Conservation (phyloP, 148 eudicot species). For the Diospyros lotus region DNA sequence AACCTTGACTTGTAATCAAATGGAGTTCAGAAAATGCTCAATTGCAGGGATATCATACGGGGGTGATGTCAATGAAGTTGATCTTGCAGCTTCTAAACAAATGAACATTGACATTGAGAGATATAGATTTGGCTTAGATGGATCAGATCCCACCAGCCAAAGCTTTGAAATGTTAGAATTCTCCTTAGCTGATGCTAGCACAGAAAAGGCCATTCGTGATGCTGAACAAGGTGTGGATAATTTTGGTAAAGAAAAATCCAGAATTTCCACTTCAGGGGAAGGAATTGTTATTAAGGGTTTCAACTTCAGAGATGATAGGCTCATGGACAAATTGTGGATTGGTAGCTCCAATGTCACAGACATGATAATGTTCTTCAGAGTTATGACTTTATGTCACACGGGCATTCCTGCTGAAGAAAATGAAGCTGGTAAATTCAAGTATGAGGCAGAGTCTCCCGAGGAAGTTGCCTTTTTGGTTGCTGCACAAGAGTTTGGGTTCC, state of each 20-base stretch:
- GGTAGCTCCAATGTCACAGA: constrained; percentile 41
- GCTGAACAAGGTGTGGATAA: constrained; percentile 5
- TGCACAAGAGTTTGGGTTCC: constrained; percentile 63
- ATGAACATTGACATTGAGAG: constrained; percentile 33
- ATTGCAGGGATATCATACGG: constrained; percentile 68
- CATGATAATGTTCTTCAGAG: constrained; percentile 45
- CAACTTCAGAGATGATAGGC: constrained; percentile 57
- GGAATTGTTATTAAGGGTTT: constrained; percentile 31
- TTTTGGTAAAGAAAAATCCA: constrained; percentile 14
- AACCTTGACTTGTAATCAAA: constrained; percentile 69
- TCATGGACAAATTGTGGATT: constrained; percentile 48
- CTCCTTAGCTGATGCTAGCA: constrained; percentile 17
- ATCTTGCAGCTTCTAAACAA: constrained; percentile 35
- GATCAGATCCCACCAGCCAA: constrained; percentile 27
- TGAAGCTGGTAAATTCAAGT: constrained; percentile 34
- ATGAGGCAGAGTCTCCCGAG: constrained; percentile 78
- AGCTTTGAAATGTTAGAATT: constrained; percentile 34
- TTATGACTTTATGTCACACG: constrained; percentile 64
- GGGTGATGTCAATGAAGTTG: constrained; percentile 47
- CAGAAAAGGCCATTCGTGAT: constrained; percentile 19
- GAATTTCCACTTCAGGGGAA: constrained; percentile 35
- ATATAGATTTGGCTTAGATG: constrained; percentile 31
- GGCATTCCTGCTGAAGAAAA: constrained; percentile 62
- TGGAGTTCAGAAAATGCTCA: constrained; percentile 80
- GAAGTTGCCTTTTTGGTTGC: constrained; percentile 67